phyloP scores from a whole-genome alignment of 805 yeast species.

The Lipomyces mesembrius region DNA sequence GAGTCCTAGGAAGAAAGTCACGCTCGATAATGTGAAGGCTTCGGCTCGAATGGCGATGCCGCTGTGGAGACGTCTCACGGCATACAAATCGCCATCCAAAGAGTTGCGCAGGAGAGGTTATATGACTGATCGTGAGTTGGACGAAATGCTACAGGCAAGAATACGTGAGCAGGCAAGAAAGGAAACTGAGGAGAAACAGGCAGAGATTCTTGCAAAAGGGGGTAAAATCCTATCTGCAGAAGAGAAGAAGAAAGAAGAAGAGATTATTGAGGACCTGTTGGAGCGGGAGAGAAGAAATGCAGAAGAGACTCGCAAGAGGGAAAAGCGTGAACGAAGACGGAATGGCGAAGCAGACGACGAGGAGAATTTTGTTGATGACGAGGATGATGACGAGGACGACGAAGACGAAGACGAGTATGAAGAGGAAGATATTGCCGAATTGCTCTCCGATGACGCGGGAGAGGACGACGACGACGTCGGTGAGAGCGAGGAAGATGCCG shows the following conservation, averaged over 20 bases:
- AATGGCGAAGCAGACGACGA: conserved; percentile 18
- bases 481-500: conserved; percentile 1
- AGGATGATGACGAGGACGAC: conserved; percentile 18
- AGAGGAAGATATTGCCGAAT: conserved; percentile 18
- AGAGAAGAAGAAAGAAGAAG: conserved; percentile 30
- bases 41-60: background rate
- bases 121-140: conserved; percentile 19
- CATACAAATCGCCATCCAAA: conserved; percentile 1
- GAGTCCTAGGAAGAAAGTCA: conserved; percentile 3
- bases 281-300: conserved; percentile 33
- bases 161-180: conserved; percentile 22
- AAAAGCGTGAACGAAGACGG: conserved; percentile 20
- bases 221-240: conserved; percentile 21
- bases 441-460: conserved; percentile 16
- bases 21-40: conserved; percentile 19
- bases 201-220: conserved; percentile 22
- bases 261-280: conserved; percentile 30
- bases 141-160: conserved; percentile 9
- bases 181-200: conserved; percentile 17
- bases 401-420: conserved; percentile 26
- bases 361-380: conserved; percentile 21
- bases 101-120: conserved; percentile 11
- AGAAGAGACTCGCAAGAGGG: conserved; percentile 20
- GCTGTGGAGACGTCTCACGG: conserved; percentile 9
- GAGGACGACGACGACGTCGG: conserved; percentile 14